Conservation (phyloP, 257 asterid genomes). For the Leptodermis oblonga region DNA sequence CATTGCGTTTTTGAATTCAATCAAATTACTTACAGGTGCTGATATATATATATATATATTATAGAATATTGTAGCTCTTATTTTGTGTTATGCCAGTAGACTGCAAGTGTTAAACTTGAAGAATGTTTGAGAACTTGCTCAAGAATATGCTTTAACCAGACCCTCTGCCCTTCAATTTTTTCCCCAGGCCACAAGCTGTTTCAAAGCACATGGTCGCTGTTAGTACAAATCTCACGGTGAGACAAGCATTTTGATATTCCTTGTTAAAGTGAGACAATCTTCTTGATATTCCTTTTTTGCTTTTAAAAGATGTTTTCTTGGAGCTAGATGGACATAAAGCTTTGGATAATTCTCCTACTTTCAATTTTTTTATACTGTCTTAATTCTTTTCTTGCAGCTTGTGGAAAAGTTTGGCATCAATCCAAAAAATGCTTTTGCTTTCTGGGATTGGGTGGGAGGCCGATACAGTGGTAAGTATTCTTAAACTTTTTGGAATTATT, state of each 20-base stretch:
- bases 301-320: constrained; percentile 5
- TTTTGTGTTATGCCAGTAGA: not conserved
- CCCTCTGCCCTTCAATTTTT: not conserved
- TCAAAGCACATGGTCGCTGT: constrained; percentile 99
- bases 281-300: constrained; percentile 14
- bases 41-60: not conserved
- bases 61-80: not conserved
- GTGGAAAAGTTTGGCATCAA: constrained; percentile 97
- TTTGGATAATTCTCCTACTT: not conserved
- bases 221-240: constrained; percentile 89
- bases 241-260: constrained; percentile 20
- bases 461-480: constrained; percentile 82
- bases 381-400: constrained; percentile 51
- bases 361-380: not conserved
- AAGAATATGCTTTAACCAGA: not conserved
- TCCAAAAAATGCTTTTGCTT: constrained; percentile 98
- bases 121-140: not conserved
- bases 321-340: not conserved
- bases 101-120: not conserved
- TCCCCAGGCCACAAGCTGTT: constrained; percentile 81
- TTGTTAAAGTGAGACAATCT: constrained; percentile 43
- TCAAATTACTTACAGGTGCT: not conserved
- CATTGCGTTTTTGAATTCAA: not conserved
- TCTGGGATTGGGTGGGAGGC: constrained; percentile 99
- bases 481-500: constrained; percentile 15